Evolutionary conservation across 371 early-diverging fungal species (phyloP).

Genomic region (Apophysomyces elegans): DNA sequence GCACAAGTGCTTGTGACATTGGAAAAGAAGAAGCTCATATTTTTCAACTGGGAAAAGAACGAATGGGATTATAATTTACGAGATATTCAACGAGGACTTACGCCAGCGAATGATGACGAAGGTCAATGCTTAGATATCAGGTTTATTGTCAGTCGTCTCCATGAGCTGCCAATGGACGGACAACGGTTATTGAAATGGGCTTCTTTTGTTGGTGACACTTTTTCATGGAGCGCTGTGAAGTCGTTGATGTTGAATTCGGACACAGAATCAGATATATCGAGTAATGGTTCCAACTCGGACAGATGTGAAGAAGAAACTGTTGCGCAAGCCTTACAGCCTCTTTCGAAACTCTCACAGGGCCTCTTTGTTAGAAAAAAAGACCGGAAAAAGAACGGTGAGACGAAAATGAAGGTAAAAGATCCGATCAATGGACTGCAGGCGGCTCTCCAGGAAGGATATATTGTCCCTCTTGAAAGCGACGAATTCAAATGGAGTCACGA

Average conservation of each 20-base stretch:
- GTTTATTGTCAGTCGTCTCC: slow-evolving; percentile 36
- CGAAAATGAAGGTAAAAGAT: slow-evolving; percentile 13
- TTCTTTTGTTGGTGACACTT: slow-evolving; percentile 49
- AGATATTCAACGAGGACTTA: slow-evolving; percentile 35
- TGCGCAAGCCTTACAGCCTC: slow-evolving; percentile 5
- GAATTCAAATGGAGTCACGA: slow-evolving; percentile 55
- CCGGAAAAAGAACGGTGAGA: background rate
- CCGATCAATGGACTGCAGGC: slow-evolving; percentile 52
- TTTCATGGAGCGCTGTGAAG: slow-evolving; percentile 48
- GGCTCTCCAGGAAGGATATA: slow-evolving; percentile 50
- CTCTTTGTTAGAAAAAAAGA: background rate
- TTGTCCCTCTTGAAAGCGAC: slow-evolving; percentile 43
- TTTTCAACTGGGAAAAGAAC: slow-evolving; percentile 53
- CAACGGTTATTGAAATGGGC: slow-evolving; percentile 47
- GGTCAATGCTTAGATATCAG: slow-evolving; percentile 39
- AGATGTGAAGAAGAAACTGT: background rate
- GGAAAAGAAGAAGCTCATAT: slow-evolving; percentile 49
- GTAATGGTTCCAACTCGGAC: slow-evolving; percentile 10
- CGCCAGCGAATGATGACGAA: slow-evolving; percentile 17
- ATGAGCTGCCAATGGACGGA: slow-evolving; percentile 40
- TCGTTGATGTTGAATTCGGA: slow-evolving; percentile 40
- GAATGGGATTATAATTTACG: slow-evolving; percentile 46
- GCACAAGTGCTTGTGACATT: slow-evolving; percentile 40
- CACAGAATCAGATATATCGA: slow-evolving; percentile 37
- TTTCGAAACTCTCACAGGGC: slow-evolving; percentile 7